Percentiles rank a stretch among this genome's conserved stretches.
Evolutionary conservation across 2,329 filamentous ascomycete genomes (phyloP).

Genomic region (Mycosphaerelloides madeirae): DNA sequence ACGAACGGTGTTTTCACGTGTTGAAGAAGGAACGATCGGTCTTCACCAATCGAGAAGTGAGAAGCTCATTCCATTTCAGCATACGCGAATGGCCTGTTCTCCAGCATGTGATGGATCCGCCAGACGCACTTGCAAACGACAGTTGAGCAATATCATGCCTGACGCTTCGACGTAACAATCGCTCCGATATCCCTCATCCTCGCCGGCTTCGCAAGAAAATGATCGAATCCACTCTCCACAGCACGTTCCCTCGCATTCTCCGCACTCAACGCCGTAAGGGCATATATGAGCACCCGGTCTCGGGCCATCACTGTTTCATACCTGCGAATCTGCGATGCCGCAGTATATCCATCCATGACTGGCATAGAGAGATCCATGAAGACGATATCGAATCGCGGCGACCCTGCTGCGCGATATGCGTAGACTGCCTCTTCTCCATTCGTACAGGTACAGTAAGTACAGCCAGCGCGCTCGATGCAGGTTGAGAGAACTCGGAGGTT

Average conservation of each 20-base stretch:
- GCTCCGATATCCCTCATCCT: conserved; percentile 22
- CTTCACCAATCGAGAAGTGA: no score
- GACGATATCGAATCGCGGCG: conserved; percentile 29
- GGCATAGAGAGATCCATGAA: conserved; percentile 44
- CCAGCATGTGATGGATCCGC: no score
- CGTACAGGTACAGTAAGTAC: conserved; percentile 36
- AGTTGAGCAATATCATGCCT: no score
- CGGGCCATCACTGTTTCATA: conserved; percentile 12
- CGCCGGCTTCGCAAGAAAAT: conserved; percentile 30
- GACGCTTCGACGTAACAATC: no score
- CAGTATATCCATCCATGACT: conserved; percentile 30
- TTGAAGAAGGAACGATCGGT: no score
- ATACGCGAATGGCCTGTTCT: no score
- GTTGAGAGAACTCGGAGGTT: conserved; percentile 24
- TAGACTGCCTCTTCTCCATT: conserved; percentile 46
- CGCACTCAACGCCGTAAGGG: conserved; percentile 21
- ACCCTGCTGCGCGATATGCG: conserved; percentile 1
- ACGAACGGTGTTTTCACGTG: no score
- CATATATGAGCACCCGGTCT: conserved; percentile 14
- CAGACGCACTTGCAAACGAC: no score
- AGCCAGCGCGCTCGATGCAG: conserved; percentile 27
- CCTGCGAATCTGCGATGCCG: conserved; percentile 24
- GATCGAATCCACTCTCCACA: conserved; percentile 27
- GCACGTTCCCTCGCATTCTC: conserved; percentile 21
- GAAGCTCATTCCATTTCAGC: no score